A percentile compares a stretch with the other conserved stretches of the same genome.
Evolutionary conservation across 2,329 filamentous ascomycete genomes (phyloP).

Genomic region (Aspergillus awamori): DNA sequence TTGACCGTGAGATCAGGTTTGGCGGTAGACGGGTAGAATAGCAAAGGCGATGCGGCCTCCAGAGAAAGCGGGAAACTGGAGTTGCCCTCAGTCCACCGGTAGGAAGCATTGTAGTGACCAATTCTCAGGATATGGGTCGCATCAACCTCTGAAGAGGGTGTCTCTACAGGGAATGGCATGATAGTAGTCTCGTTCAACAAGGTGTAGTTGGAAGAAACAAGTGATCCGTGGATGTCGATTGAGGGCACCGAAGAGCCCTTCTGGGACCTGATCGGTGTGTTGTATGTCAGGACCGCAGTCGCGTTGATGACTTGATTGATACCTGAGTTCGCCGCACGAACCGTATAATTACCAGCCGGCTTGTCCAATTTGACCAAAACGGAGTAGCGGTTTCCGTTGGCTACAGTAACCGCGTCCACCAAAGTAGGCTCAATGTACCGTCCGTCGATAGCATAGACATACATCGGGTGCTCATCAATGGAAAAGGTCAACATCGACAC

Average conservation of each 20-base stretch:
- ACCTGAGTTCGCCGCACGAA: constrained; percentile 54
- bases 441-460: constrained; percentile 45
- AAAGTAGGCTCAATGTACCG: constrained; percentile 40
- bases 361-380: constrained; percentile 48
- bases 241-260: constrained; percentile 40
- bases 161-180: constrained; percentile 52
- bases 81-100: constrained; percentile 56
- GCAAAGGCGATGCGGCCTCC: constrained; percentile 48
- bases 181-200: constrained; percentile 50
- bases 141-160: constrained; percentile 48
- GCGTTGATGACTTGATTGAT: constrained; percentile 58
- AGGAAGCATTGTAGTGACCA: constrained; percentile 43
- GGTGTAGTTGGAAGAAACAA: constrained; percentile 43
- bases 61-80: constrained; percentile 41
- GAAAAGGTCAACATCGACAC: constrained; percentile 53
- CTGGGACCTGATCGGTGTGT: constrained; percentile 23
- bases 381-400: constrained; percentile 39
- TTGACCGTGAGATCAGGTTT: constrained; percentile 51
- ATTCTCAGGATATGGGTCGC: constrained; percentile 47
- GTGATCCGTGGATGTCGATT: constrained; percentile 54
- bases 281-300: constrained; percentile 53
- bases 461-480: constrained; percentile 46
- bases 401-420: constrained; percentile 34
- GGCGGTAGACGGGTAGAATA: constrained; percentile 51
- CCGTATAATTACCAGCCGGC: constrained; percentile 53